phyloP scores from a whole-genome alignment of 1,139 yeast genomes.

The Saccharomyces pastorianus region DNA sequence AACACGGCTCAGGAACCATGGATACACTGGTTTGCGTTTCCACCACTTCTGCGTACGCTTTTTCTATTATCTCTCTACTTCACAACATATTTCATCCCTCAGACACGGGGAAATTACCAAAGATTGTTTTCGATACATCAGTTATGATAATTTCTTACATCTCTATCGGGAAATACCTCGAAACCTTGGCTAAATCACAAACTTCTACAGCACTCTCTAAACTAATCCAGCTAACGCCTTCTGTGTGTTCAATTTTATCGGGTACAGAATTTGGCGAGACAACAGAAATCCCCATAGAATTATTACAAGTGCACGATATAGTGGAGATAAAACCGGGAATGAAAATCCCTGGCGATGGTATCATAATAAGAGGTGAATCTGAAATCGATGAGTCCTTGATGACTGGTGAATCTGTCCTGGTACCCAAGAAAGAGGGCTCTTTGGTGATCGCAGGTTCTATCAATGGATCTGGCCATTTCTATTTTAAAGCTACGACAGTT shows the following conservation, averaged over 20 bases:
- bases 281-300: slow-evolving; percentile 52
- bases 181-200: slow-evolving; percentile 87
- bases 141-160: slow-evolving; percentile 80
- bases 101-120: slow-evolving; percentile 41
- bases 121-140: slow-evolving; percentile 77
- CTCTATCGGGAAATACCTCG: slow-evolving; percentile 82
- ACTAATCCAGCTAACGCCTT: slow-evolving; percentile 72
- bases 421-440: slow-evolving; percentile 53
- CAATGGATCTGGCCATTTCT: slow-evolving; percentile 69
- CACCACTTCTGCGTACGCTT: slow-evolving; percentile 68
- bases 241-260: slow-evolving; percentile 56
- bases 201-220: slow-evolving; percentile 83
- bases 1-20: slow-evolving; percentile 83
- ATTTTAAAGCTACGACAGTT: slow-evolving; percentile 56
- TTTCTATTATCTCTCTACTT: slow-evolving; percentile 57
- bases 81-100: slow-evolving; percentile 34
- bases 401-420: slow-evolving; percentile 84
- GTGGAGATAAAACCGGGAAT: slow-evolving; percentile 79
- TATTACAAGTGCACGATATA: slow-evolving; percentile 69
- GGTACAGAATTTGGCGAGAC: slow-evolving; percentile 16
- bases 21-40: slow-evolving; percentile 83
- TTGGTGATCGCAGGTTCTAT: slow-evolving; percentile 82
- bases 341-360: slow-evolving; percentile 88
- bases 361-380: slow-evolving; percentile 64
- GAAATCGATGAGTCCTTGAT: slow-evolving; percentile 81